A percentile compares a stretch with the other conserved stretches of the same genome.
These are phyloP conservation scores for Leptographium lundbergii DNA, from an alignment of 2,329 filamentous ascomycete genomes.

Conservation along the genomic window DNA sequence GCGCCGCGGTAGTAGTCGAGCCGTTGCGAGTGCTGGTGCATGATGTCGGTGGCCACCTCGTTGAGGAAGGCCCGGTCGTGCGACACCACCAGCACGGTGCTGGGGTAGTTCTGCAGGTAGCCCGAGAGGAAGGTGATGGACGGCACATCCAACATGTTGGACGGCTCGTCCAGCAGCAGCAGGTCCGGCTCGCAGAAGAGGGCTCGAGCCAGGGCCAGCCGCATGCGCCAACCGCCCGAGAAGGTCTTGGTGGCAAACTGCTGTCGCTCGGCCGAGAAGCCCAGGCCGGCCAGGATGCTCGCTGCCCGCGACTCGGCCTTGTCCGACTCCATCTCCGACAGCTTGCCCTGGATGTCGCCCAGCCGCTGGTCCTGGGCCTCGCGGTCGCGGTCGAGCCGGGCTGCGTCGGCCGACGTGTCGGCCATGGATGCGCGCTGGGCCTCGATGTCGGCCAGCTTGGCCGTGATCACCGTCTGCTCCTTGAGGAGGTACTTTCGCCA, in stretches of 20 bases:
- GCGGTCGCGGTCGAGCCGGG: slow-evolving; percentile 70
- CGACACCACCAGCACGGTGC: slow-evolving; percentile 89
- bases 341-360: slow-evolving; percentile 79
- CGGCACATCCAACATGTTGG: slow-evolving; percentile 99
- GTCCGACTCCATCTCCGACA: slow-evolving; percentile 98
- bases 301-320: slow-evolving; percentile 93
- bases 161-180: slow-evolving; percentile 93
- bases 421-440: slow-evolving; percentile 65
- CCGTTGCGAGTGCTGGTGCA: slow-evolving; percentile 93
- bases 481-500: slow-evolving; percentile 92
- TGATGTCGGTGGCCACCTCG: slow-evolving; percentile 97
- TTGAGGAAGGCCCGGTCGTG: slow-evolving; percentile 99
- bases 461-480: slow-evolving; percentile 79
- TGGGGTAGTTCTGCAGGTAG: slow-evolving; percentile 88
- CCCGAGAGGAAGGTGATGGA: slow-evolving; percentile 96
- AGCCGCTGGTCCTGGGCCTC: slow-evolving; percentile 85
- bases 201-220: slow-evolving; percentile 83
- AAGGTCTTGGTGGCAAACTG: slow-evolving; percentile 93
- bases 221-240: slow-evolving; percentile 99
- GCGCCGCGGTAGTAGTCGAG: slow-evolving; percentile 97
- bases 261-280: slow-evolving; percentile 88
- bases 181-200: slow-evolving; percentile 97
- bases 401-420: slow-evolving; percentile 83
- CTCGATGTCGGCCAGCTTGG: slow-evolving; percentile 66
- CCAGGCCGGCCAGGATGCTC: slow-evolving; percentile 90